phyloP scores from a whole-genome alignment of 78 protist species.

The Guillardia theta region DNA sequence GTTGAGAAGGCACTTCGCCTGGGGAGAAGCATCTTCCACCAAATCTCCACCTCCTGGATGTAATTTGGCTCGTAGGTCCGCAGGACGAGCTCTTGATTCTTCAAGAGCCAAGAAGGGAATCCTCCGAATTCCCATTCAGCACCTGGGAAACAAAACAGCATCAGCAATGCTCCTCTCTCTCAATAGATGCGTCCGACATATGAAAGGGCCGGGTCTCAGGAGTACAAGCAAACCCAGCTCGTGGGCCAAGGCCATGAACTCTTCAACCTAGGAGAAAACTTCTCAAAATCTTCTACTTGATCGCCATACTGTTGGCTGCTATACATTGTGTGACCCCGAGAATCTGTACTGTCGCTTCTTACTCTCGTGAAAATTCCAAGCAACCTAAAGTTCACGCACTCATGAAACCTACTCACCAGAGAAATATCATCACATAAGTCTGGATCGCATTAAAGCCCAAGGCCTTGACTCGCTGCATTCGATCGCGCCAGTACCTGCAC shows the following conservation, averaged over 20 bases:
- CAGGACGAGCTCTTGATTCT: neutral
- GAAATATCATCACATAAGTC: no score
- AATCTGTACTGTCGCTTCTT: neutral
- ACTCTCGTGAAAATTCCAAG: constrained; percentile 72
- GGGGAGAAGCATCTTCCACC: constrained; percentile 8
- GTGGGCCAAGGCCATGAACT: neutral
- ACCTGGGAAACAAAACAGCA: no score
- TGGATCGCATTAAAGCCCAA: constrained; percentile 46
- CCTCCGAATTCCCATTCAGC: constrained; percentile 71
- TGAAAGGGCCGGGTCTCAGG: constrained; percentile 58
- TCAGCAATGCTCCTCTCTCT: no score
- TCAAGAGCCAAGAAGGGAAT: constrained; percentile 56
- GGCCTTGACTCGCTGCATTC: neutral
- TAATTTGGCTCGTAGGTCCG: neutral
- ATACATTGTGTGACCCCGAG: neutral
- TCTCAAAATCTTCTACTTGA: no score
- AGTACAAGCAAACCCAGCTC: constrained; percentile 39
- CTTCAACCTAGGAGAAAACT: no score
- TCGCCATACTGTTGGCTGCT: no score
- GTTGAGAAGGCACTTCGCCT: no score
- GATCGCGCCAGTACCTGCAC: neutral
- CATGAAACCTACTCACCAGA: no score
- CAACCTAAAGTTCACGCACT: constrained; percentile 54
- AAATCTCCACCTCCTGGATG: neutral
- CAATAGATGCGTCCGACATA: no score